Evolutionary conservation across 2,329 filamentous ascomycete genomes (phyloP), one percentile per base, ranked within the genome.

Genomic region (Talaromyces funiculosus): DNA sequence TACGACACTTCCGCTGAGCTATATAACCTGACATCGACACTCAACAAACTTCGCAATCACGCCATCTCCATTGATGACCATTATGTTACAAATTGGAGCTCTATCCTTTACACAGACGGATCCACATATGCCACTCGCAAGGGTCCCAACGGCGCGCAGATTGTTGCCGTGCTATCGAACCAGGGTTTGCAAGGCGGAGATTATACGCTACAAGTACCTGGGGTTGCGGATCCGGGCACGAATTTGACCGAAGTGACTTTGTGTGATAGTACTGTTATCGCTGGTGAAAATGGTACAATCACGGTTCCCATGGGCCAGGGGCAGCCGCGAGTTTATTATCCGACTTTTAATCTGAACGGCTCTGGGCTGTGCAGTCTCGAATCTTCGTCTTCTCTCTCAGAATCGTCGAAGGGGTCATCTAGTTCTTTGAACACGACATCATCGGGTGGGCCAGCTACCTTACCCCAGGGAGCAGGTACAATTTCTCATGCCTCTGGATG

Each of bases 11-110:
- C 71, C 18, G 62, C 75, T 6, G 73, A 77, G 18, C 72, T 83
- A 18, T 84, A 83, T 71, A 65, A 67, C 10, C 73, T 75, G 67
- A 77, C 81, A 40, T 62, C 71, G 6, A 67, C 67, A 20, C 65
- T 83, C 54, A 84, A 84, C 68, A 73, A 73, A 57, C 70, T 82
- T 22, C 80, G 82, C 57, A 73, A 72, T 56, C 71, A 72, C 35
- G 77, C 74, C n/a, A 69, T 78, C 35, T 59, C 57, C 7, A 65
- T 68, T 3, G 71, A 74, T 45, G 57, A 61, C 6, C 65, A 67
- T 31, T 79, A 80, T 64, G 63, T 75, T 12, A 71, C 66, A 0
- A 75, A 75, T 62, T 68, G 70, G 40, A 72, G 71, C 54, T 68
- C 71, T 16, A 65, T 73, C 6, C 68, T 78, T 40, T 78, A 74